Conservation (phyloP, 352 stramenopile species). For the Globisporangium heterothallicum region DNA sequence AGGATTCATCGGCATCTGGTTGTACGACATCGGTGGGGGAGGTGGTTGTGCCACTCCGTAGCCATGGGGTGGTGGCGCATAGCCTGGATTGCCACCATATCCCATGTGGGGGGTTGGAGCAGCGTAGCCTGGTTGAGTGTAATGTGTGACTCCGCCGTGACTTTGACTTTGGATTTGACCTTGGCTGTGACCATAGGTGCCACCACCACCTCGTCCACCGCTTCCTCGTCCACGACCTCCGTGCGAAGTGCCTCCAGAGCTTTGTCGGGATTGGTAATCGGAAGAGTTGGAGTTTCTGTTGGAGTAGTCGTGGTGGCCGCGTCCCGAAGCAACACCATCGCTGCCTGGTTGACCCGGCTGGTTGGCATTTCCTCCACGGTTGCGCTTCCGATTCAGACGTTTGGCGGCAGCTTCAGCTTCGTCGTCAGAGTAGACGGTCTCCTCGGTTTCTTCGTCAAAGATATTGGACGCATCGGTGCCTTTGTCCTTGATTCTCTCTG, state of each 20-base stretch:
- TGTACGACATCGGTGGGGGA: slow-evolving; percentile 20
- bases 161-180: slow-evolving; percentile 33
- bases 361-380: slow-evolving; percentile 24
- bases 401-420: slow-evolving; percentile 73
- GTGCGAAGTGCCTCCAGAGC: slow-evolving; percentile 1
- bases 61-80: slow-evolving; percentile 23
- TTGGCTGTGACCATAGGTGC: slow-evolving; percentile 11
- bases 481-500: slow-evolving; percentile 73
- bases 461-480: slow-evolving; percentile 83
- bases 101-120: slow-evolving; percentile 12
- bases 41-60: slow-evolving; percentile 19
- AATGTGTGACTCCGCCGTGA: slow-evolving; percentile 41
- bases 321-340: neutral
- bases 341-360: neutral
- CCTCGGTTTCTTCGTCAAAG: slow-evolving; percentile 81
- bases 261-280: slow-evolving; percentile 7
- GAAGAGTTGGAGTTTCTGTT: slow-evolving; percentile 4
- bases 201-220: slow-evolving; percentile 10
- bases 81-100: slow-evolving; percentile 31
- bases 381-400: slow-evolving; percentile 60
- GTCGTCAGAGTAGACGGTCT: slow-evolving; percentile 77
- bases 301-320: neutral
- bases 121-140: slow-evolving; percentile 35
- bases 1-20: slow-evolving; percentile 19
- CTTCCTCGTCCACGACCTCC: slow-evolving; percentile 8